Conservation (phyloP, 1,284 basidiomycete genomes). For the Ganoderma leucocontextum region DNA sequence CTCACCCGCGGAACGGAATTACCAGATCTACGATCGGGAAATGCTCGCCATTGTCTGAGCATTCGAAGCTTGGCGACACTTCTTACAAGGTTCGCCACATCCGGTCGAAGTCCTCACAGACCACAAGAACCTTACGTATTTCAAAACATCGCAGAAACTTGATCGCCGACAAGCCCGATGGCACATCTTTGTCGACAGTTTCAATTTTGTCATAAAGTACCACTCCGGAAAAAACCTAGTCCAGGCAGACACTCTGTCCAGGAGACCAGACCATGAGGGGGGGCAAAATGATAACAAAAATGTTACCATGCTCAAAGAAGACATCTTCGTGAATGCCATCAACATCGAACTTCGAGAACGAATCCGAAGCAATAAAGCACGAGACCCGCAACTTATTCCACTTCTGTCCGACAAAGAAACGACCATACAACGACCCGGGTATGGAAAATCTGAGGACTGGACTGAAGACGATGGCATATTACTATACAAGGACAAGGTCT, state of each 20-base stretch:
- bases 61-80: conserved; percentile 44
- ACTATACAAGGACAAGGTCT: not conserved
- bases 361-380: not conserved
- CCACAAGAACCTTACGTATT: conserved; percentile 54
- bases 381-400: not conserved
- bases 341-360: not conserved
- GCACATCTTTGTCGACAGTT: conserved; percentile 45
- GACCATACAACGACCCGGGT: not conserved
- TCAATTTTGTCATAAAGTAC: conserved; percentile 48
- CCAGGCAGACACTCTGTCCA: conserved; percentile 50
- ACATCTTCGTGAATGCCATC: conserved; percentile 6
- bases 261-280: conserved; percentile 43
- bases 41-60: conserved; percentile 49
- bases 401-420: too few species aligned
- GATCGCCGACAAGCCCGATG: conserved; percentile 50
- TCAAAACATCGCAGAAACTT: conserved; percentile 44
- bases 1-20: conserved; percentile 47
- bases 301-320: conserved; percentile 35
- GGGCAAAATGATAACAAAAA: conserved; percentile 44
- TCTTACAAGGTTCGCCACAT: conserved; percentile 33
- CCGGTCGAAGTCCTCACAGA: conserved; percentile 41
- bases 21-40: conserved; percentile 58
- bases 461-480: not conserved
- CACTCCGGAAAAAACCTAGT: conserved; percentile 45
- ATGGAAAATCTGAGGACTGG: not conserved